phyloP scores from a whole-genome alignment of 768 basidiomycete genomes.

The Coprinopsis cinerea region DNA sequence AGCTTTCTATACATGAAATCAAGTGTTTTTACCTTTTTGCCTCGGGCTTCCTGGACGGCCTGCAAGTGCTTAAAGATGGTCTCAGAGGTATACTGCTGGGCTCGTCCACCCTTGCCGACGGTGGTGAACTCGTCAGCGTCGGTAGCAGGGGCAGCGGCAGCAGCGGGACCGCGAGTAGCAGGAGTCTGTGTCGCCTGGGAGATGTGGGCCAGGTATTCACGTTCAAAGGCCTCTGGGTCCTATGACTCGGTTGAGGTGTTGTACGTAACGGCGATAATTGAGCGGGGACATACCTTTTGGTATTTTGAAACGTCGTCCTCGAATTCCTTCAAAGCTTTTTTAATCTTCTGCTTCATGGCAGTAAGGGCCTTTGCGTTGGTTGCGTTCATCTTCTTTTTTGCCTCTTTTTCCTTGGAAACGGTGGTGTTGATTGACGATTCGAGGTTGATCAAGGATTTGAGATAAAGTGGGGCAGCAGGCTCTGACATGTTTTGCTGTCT shows the following conservation, averaged over 20 bases:
- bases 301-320: constrained; percentile 76
- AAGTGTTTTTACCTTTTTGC: constrained; percentile 72
- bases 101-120: constrained; percentile 86
- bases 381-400: constrained; percentile 96
- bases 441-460: constrained; percentile 67
- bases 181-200: constrained; percentile 28
- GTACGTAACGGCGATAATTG: too few species aligned
- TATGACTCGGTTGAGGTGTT: constrained; percentile 35
- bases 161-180: constrained; percentile 28
- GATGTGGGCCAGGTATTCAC: constrained; percentile 56
- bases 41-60: constrained; percentile 87
- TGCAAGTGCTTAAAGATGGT: constrained; percentile 90
- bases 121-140: constrained; percentile 75
- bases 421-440: constrained; percentile 72
- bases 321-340: constrained; percentile 85
- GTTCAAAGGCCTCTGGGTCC: constrained; percentile 88
- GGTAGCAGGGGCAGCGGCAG: constrained; percentile 37
- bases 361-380: constrained; percentile 91
- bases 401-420: constrained; percentile 80
- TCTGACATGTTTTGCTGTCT: constrained; percentile 82
- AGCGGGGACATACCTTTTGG: constrained; percentile 51
- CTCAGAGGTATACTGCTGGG: constrained; percentile 75
- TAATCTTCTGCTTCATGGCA: constrained; percentile 97
- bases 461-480: constrained; percentile 81
- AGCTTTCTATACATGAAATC: neutral